A percentile compares a stretch with the other conserved stretches of the same genome.
These are phyloP conservation scores for Claviceps pusilla DNA, from an alignment of 2,329 filamentous ascomycete species.

Conservation along the genomic window DNA sequence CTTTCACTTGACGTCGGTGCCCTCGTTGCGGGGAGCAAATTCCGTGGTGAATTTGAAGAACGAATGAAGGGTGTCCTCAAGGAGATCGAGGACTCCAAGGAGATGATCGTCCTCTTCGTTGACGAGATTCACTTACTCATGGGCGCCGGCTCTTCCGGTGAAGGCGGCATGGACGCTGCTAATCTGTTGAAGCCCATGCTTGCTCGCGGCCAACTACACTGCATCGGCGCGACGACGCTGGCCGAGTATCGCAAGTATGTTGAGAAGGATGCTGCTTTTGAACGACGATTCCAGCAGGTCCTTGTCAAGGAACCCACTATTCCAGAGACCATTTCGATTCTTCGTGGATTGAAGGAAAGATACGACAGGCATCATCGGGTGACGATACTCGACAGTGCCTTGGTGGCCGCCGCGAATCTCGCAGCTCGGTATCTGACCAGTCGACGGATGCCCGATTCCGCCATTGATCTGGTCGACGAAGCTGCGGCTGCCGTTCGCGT, in stretches of 20 bases:
- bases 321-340: slow-evolving; percentile 83
- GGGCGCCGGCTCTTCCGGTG: slow-evolving; percentile 86
- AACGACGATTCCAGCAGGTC: slow-evolving; percentile 96
- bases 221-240: slow-evolving; percentile 91
- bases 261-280: slow-evolving; percentile 94
- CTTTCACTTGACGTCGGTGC: slow-evolving; percentile 92
- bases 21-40: slow-evolving; percentile 93
- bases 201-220: slow-evolving; percentile 89
- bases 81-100: slow-evolving; percentile 86
- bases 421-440: slow-evolving; percentile 87
- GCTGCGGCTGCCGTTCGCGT: slow-evolving; percentile 93
- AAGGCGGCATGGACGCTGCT: slow-evolving; percentile 96
- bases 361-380: slow-evolving; percentile 98
- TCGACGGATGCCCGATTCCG: slow-evolving; percentile 83
- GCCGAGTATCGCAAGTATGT: slow-evolving; percentile 97
- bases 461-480: slow-evolving; percentile 91
- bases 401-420: slow-evolving; percentile 80
- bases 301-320: slow-evolving; percentile 88
- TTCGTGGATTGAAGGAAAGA: slow-evolving; percentile 94
- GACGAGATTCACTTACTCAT: slow-evolving; percentile 98
- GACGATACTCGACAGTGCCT: slow-evolving; percentile 84
- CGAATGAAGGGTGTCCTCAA: slow-evolving; percentile 98
- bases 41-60: slow-evolving; percentile 96
- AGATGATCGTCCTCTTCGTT: slow-evolving; percentile 95
- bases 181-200: slow-evolving; percentile 98